Evolutionary conservation across 768 basidiomycete genomes (phyloP).

Genomic region (Mrakia blollopis): DNA sequence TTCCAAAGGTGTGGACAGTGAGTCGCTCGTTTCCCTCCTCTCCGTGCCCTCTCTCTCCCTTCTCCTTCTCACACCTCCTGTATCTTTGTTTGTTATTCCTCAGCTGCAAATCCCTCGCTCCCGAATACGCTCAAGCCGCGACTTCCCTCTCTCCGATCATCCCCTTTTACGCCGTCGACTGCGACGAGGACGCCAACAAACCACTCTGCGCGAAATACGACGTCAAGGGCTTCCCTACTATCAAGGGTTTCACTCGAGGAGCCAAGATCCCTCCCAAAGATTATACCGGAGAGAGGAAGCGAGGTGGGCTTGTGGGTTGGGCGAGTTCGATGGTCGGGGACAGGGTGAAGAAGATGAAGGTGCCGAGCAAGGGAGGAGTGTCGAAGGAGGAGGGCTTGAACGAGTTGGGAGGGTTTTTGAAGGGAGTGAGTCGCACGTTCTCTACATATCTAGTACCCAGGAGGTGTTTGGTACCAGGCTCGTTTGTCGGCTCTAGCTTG

Average conservation of each 20-base stretch:
- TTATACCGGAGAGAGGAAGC: slow-evolving; percentile 69
- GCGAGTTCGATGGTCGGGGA: slow-evolving; percentile 70
- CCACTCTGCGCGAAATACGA: slow-evolving; percentile 72
- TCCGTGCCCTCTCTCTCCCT: not conserved
- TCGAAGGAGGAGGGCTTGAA: slow-evolving; percentile 44
- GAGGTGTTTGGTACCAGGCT: too few species aligned
- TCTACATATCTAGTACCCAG: too few species aligned
- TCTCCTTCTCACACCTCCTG: not conserved
- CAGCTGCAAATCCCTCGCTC: slow-evolving; percentile 69
- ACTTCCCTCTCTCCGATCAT: slow-evolving; percentile 70
- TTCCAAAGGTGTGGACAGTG: slow-evolving; percentile 52
- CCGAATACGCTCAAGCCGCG: slow-evolving; percentile 80
- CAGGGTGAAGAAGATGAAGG: slow-evolving; percentile 55
- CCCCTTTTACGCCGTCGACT: slow-evolving; percentile 89
- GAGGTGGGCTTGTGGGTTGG: slow-evolving; percentile 68
- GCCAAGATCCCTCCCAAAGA: slow-evolving; percentile 56
- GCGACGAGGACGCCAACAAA: slow-evolving; percentile 71
- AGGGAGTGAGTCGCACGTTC: too few species aligned
- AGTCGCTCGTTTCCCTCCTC: not conserved
- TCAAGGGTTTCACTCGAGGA: slow-evolving; percentile 85
- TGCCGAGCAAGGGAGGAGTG: slow-evolving; percentile 31
- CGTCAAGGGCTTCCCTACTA: slow-evolving; percentile 85
- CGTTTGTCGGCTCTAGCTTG: too few species aligned
- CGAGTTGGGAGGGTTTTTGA: slow-evolving; percentile 64
- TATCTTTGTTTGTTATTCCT: not conserved